Base-by-base conservation (phyloP, 2,329 filamentous ascomycete genomes). In the Botrytis hyacinthi region DNA sequence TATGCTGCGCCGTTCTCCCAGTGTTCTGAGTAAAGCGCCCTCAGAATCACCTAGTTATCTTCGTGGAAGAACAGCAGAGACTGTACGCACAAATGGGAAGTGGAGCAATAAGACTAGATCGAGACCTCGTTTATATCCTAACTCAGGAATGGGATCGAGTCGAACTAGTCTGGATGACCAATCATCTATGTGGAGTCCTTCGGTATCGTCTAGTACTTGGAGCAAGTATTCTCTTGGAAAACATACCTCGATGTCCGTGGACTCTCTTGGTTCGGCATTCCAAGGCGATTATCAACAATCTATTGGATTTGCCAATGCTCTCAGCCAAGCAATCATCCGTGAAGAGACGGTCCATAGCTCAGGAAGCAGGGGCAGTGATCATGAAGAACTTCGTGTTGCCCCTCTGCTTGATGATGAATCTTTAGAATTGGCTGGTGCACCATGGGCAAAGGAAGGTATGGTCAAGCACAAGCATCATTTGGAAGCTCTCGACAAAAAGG, bases 381-480 rank as follows among this genome's bases (percentile, higher is more conserved):
- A 68, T 46, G 78, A 80, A 72, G 83, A 86, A 74, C 73, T 79
- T 72, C 73, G 80, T 35, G 82, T 89, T 83, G 79, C 88, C 8
- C 89, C 92, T 40, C 84, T 98, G 16, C 88, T 98, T 0, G 95
- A 98, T 79, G 96, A 98, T 79, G 96, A 99, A 80, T 94, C 92
- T 0, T 87, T 99, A 20, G 95, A 97, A 80, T 89, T 99, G 57
- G 90, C 92, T 18, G 96, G 96, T 37, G 93, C 96, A n/a, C 96
- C 96, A 0, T 99, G 96, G 96, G 92, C 97, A 42, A 99, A 99
- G 83, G 96, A 99, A 83, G 96, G 96, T 75, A 93, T 97, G 78
- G 86, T 98, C 32, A 95, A 95, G 78, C 95, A 99, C 84, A 98
- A 98, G 83, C 95, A 98, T 81, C 95, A 98, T 80, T 87, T 98